These are phyloP conservation scores for Cadophora malorum DNA, from an alignment of 2,329 filamentous ascomycete genomes.

Conservation along the genomic window DNA sequence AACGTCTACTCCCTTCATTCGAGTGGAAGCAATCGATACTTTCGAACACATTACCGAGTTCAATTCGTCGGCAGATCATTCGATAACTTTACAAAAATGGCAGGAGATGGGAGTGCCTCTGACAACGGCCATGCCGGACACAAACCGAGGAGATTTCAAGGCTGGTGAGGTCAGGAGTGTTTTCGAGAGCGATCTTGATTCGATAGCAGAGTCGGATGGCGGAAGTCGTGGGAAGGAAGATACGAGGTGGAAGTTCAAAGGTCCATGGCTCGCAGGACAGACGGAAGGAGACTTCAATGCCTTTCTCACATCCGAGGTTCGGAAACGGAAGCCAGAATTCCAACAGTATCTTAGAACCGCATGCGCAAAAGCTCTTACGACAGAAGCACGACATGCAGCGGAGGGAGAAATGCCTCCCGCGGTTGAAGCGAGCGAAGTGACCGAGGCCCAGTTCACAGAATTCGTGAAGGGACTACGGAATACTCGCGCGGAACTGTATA, in stretches of 20 bases:
- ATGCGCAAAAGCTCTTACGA: constrained; percentile 55
- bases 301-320: constrained; percentile 62
- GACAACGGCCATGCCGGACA: constrained; percentile 54
- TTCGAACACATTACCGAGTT: constrained; percentile 91
- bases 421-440: constrained; percentile 50
- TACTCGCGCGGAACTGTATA: constrained; percentile 58
- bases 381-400: constrained; percentile 47
- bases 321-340: constrained; percentile 61
- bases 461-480: constrained; percentile 60
- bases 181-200: constrained; percentile 64
- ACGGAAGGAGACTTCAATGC: constrained; percentile 63
- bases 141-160: constrained; percentile 8
- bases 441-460: constrained; percentile 57
- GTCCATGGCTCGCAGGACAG: constrained; percentile 70
- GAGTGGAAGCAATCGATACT: constrained; percentile 81
- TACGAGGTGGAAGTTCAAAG: constrained; percentile 69
- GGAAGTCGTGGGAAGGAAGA: constrained; percentile 47
- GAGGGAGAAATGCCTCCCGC: constrained; percentile 45
- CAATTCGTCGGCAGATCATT: constrained; percentile 80
- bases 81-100: constrained; percentile 82
- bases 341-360: constrained; percentile 57
- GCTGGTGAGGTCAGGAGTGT: constrained; percentile 51
- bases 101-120: constrained; percentile 81
- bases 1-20: constrained; percentile 75
- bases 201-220: constrained; percentile 50